These are phyloP conservation scores for Xylariaceae sp. DNA, from an alignment of 2,329 filamentous ascomycete genomes.

Conservation along the genomic window DNA sequence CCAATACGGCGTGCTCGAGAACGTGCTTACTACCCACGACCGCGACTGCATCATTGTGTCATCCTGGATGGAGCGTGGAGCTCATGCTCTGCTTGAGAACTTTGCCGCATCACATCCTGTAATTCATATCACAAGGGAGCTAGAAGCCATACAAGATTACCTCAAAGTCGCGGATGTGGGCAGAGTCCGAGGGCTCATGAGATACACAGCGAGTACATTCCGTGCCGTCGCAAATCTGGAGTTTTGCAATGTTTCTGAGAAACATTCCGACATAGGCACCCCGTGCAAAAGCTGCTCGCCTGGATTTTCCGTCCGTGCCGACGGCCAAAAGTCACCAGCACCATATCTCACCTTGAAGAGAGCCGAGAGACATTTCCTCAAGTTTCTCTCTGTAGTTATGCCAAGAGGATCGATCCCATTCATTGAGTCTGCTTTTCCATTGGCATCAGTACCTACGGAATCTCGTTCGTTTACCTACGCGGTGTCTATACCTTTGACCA, in stretches of 20 bases:
- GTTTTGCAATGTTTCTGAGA: constrained; percentile 72
- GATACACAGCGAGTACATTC: constrained; percentile 57
- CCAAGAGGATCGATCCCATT: constrained; percentile 54
- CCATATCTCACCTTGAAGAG: constrained; percentile 67
- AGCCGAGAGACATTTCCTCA: constrained; percentile 67
- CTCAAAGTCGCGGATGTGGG: constrained; percentile 54
- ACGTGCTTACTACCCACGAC: constrained; percentile 56
- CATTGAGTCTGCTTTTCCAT: constrained; percentile 62
- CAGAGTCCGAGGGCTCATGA: constrained; percentile 57
- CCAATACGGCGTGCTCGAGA: constrained; percentile 61
- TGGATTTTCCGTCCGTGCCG: constrained; percentile 19
- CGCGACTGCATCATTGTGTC: constrained; percentile 68
- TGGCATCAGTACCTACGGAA: constrained; percentile 60
- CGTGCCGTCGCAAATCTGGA: constrained; percentile 69
- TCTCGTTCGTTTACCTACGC: constrained; percentile 65
- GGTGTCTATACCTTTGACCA: constrained; percentile 58
- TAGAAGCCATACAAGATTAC: constrained; percentile 62
- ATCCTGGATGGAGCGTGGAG: constrained; percentile 65
- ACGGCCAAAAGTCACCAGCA: constrained; percentile 43
- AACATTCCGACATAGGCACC: constrained; percentile 30
- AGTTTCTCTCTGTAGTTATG: constrained; percentile 62
- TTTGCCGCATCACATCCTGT: constrained; percentile 66
- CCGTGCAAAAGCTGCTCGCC: background rate
- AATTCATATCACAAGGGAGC: constrained; percentile 66
- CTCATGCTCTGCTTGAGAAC: constrained; percentile 58